These are phyloP conservation scores for Haplosporangium gracile DNA, from an alignment of 192 early-diverging fungal genomes.

Conservation along the genomic window DNA sequence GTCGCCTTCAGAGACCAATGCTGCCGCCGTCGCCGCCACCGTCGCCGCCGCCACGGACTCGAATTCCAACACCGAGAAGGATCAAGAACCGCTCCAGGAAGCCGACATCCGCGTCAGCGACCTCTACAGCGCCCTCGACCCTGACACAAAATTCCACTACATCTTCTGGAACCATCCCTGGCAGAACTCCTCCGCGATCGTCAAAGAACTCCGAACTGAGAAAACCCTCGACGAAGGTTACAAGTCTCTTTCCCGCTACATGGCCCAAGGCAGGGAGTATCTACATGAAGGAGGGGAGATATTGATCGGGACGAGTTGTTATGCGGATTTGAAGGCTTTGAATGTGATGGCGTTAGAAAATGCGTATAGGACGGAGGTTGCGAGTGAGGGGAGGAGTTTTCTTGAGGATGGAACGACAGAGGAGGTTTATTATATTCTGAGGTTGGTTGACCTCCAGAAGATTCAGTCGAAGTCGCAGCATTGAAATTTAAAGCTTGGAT, in stretches of 20 bases:
- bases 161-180: slow-evolving; percentile 28
- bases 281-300: background rate
- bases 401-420: slow-evolving; percentile 10
- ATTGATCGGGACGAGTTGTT: slow-evolving; percentile 23
- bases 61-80: too few species aligned
- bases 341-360: background rate
- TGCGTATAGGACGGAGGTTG: background rate
- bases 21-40: background rate
- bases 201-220: slow-evolving; percentile 8
- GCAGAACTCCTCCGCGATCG: background rate
- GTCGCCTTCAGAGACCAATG: background rate
- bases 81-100: background rate
- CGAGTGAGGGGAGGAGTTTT: background rate
- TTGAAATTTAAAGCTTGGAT: too few species aligned
- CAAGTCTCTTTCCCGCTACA: background rate
- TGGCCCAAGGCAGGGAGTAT: background rate
- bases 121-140: slow-evolving; percentile 7
- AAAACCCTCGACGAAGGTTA: slow-evolving; percentile 21
- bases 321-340: slow-evolving; percentile 11
- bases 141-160: slow-evolving; percentile 1
- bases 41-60: too few species aligned
- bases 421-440: slow-evolving; percentile 21
- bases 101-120: slow-evolving; percentile 15
- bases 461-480: too few species aligned
- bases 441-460: background rate